These are phyloP conservation scores for Exophiala dermatitidis DNA, from an alignment of 2,329 filamentous ascomycete genomes.

Conservation along the genomic window DNA sequence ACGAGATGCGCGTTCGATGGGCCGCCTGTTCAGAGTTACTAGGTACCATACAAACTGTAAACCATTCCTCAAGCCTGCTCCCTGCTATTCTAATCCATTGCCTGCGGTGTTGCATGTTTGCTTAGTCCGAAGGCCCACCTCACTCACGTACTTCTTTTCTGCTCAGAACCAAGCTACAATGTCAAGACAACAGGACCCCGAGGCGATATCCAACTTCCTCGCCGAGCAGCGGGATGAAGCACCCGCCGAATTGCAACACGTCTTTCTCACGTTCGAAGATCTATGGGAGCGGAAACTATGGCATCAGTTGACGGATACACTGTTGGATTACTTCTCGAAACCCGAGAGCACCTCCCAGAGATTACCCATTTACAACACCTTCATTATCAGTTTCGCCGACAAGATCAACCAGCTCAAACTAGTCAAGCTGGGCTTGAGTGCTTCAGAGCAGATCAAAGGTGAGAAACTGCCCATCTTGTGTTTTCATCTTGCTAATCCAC, in stretches of 20 bases:
- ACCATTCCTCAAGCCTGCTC: too few species aligned
- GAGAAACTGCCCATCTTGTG: conserved; percentile 10
- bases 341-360: conserved; percentile 75
- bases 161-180: not conserved
- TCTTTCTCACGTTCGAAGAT: conserved; percentile 88
- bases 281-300: conserved; percentile 98
- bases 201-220: conserved; percentile 76
- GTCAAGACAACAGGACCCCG: conserved; percentile 22
- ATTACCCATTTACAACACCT: conserved; percentile 84
- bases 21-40: too few species aligned
- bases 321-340: conserved; percentile 81
- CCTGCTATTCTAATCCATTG: too few species aligned
- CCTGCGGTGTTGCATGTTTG: too few species aligned
- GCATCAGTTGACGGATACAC: conserved; percentile 91
- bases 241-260: conserved; percentile 77
- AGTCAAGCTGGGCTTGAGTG: conserved; percentile 79
- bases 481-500: not conserved
- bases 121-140: too few species aligned
- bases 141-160: not conserved
- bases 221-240: conserved; percentile 81
- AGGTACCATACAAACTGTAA: too few species aligned
- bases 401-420: conserved; percentile 99
- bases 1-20: too few species aligned
- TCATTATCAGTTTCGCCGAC: conserved; percentile 92
- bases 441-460: conserved; percentile 79